A percentile compares a stretch with the other conserved stretches of the same genome.
Evolutionary conservation across 345 rosid species (phyloP).

Genomic region (Eucalyptus regnans): DNA sequence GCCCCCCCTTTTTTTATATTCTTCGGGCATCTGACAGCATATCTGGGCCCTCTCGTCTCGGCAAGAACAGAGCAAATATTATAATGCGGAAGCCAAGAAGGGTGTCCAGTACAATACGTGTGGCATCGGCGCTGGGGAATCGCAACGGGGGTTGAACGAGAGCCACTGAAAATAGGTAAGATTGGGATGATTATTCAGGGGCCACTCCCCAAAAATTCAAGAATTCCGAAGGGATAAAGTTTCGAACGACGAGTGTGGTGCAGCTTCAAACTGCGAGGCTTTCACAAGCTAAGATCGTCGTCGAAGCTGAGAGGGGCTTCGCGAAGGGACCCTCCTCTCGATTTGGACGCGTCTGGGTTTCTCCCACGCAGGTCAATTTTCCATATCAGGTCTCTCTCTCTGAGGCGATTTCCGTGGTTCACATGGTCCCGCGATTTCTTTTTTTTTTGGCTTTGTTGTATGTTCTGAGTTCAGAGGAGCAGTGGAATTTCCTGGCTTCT

Average conservation of each 20-base stretch:
- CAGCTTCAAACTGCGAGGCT: constrained; percentile 17
- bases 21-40: not conserved
- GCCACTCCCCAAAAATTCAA: not conserved
- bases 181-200: not conserved
- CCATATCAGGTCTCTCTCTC: not conserved
- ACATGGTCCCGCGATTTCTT: not conserved
- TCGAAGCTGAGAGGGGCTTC: not conserved
- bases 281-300: not conserved
- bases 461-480: not conserved
- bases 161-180: not conserved
- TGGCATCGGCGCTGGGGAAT: not conserved
- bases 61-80: not conserved
- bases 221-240: constrained; percentile 20
- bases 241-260: constrained; percentile 25
- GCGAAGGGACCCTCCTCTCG: not conserved
- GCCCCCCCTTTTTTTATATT: not conserved
- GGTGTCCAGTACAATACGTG: not conserved
- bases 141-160: not conserved
- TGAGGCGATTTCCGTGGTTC: not conserved
- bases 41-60: not conserved
- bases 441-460: not conserved
- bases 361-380: not conserved
- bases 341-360: not conserved
- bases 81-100: not conserved
- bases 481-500: not conserved